These are phyloP conservation scores for Colletotrichum filicis DNA, from an alignment of 2,329 filamentous ascomycete genomes.

Conservation along the genomic window DNA sequence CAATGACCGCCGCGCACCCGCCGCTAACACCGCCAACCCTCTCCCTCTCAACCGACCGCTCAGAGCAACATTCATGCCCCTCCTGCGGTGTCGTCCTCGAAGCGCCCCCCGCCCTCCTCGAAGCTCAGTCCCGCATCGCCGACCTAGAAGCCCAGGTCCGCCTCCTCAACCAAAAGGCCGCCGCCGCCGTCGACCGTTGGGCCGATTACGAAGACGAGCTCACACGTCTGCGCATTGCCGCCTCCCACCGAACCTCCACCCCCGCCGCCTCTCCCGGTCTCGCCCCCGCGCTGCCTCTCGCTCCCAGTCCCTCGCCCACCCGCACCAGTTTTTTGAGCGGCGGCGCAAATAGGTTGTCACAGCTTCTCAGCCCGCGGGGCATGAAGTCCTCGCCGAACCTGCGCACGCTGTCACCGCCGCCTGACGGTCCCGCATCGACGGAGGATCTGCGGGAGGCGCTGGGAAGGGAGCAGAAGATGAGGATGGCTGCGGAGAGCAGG, in stretches of 20 bases:
- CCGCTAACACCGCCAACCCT: constrained; percentile 31
- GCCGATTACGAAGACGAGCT: constrained; percentile 87
- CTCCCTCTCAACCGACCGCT: constrained; percentile 35
- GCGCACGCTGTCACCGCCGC: constrained; percentile 36
- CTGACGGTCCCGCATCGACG: constrained; percentile 41
- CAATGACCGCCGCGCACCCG: constrained; percentile 35
- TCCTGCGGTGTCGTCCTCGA: constrained; percentile 59
- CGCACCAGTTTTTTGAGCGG: constrained; percentile 59
- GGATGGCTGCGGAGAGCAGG: constrained; percentile 75
- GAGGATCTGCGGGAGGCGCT: constrained; percentile 72
- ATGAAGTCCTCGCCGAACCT: constrained; percentile 59
- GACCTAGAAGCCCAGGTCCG: constrained; percentile 79
- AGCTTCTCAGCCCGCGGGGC: constrained; percentile 50
- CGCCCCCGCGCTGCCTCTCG: constrained; percentile 37
- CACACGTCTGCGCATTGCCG: constrained; percentile 60
- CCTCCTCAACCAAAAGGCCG: constrained; percentile 76
- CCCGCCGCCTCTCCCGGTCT: constrained; percentile 32
- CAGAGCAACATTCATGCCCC: constrained; percentile 55
- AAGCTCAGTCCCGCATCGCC: constrained; percentile 69
- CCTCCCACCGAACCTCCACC: constrained; percentile 38
- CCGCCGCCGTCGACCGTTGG: constrained; percentile 71
- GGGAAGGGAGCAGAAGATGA: constrained; percentile 72
- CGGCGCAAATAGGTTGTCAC: constrained; percentile 56
- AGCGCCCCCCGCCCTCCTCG: constrained; percentile 56
- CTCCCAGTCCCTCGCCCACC: constrained; percentile 43